Conservation (phyloP, 805 yeast genomes). For the Ogataea polymorpha region DNA sequence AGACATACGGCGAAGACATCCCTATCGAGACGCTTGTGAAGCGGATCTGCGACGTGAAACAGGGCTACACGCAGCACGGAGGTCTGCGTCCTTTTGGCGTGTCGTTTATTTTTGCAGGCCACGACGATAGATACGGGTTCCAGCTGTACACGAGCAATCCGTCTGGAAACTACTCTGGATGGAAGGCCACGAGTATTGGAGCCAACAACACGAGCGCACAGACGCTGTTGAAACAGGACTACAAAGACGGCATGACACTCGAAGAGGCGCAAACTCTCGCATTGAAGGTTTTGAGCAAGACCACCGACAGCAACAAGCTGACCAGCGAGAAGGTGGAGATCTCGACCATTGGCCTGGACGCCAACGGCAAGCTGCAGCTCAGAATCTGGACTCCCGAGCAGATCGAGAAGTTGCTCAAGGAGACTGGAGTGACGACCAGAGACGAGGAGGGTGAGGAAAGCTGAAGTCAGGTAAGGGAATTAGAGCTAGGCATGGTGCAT, state of each 20-base stretch:
- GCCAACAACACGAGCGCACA: slow-evolving; percentile 96
- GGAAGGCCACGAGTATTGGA: slow-evolving; percentile 98
- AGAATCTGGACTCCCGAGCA: slow-evolving; percentile 80
- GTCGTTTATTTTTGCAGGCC: slow-evolving; percentile 92
- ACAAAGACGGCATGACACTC: slow-evolving; percentile 72
- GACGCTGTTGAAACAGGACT: slow-evolving; percentile 91
- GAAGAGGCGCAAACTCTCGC: slow-evolving; percentile 85
- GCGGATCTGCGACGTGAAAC: slow-evolving; percentile 87
- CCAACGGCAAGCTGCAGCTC: slow-evolving; percentile 52
- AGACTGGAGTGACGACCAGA: slow-evolving; percentile 55
- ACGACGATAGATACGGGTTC: slow-evolving; percentile 83
- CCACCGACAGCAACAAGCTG: slow-evolving; percentile 84
- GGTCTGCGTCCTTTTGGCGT: slow-evolving; percentile 99
- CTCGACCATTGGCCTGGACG: slow-evolving; percentile 63
- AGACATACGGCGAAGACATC: slow-evolving; percentile 85
- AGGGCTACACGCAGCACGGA: slow-evolving; percentile 98
- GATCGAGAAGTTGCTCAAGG: slow-evolving; percentile 69
- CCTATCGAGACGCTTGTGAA: slow-evolving; percentile 92
- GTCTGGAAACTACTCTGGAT: slow-evolving; percentile 95
- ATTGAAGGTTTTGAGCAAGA: slow-evolving; percentile 85
- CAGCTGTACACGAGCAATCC: slow-evolving; percentile 96
- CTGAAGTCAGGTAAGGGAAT: no score
- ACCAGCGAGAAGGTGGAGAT: slow-evolving; percentile 91
- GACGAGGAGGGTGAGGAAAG: slow-evolving; percentile 45
- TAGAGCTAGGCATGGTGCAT: slow-evolving; percentile 4